Evolutionary conservation across 805 yeast genomes (phyloP).

Genomic region (Ogataea polymorpha): DNA sequence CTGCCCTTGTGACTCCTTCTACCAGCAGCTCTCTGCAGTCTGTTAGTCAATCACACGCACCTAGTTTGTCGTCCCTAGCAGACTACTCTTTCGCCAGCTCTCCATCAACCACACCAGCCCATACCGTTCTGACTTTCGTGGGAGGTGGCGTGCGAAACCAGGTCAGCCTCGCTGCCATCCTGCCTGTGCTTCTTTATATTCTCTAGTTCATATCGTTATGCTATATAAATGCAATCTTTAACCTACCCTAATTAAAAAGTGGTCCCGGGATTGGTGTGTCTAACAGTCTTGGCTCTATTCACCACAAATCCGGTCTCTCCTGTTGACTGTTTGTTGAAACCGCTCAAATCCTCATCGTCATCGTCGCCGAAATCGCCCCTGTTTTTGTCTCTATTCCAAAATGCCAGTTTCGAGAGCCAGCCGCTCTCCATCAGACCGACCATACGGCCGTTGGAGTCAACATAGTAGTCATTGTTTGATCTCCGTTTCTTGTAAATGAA

Average conservation of each 20-base stretch:
- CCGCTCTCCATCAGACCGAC: slow-evolving; percentile 31
- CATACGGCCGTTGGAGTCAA: slow-evolving; percentile 34
- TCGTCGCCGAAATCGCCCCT: slow-evolving; percentile 29
- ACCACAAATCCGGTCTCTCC: slow-evolving; percentile 32
- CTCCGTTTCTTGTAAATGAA: slow-evolving; percentile 19
- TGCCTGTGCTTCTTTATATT: not conserved
- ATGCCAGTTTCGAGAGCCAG: slow-evolving; percentile 24
- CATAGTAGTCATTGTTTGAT: slow-evolving; percentile 26
- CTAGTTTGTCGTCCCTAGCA: not conserved
- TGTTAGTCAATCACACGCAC: not conserved
- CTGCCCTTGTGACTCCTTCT: not conserved
- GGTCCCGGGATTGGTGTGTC: slow-evolving; percentile 27
- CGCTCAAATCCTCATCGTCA: slow-evolving; percentile 17
- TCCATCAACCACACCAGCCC: not conserved
- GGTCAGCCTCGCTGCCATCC: not conserved
- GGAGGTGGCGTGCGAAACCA: slow-evolving; percentile 3
- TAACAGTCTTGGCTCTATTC: slow-evolving; percentile 28
- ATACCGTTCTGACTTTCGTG: not conserved
- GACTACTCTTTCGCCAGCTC: not conserved
- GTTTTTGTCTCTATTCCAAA: slow-evolving; percentile 21
- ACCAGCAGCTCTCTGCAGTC: not conserved
- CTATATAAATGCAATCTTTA: not conserved
- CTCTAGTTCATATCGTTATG: not conserved
- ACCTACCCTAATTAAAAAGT: slow-evolving; percentile 18
- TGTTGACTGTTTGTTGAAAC: slow-evolving; percentile 13